Evolutionary conservation across 2,329 filamentous ascomycete species (phyloP).

Genomic region (Neopestalotiopsis clavispora): DNA sequence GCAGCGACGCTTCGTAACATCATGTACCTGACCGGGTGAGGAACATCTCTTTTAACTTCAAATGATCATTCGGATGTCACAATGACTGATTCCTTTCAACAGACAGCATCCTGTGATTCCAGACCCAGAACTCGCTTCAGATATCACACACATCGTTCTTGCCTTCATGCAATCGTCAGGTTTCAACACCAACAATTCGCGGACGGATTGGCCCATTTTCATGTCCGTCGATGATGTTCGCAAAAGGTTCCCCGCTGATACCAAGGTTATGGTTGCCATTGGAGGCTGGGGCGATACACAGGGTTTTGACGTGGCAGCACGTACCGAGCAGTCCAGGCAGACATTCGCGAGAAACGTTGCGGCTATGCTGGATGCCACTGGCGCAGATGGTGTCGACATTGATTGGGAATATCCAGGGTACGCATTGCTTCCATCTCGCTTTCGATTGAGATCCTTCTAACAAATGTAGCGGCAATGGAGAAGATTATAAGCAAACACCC

Average conservation of each 20-base stretch:
- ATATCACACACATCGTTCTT: conserved; percentile 60
- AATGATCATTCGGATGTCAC: conserved; percentile 5
- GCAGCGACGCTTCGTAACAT: conserved; percentile 31
- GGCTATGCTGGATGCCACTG: conserved; percentile 55
- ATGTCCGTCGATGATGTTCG: conserved; percentile 56
- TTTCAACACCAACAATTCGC: conserved; percentile 51
- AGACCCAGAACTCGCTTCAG: conserved; percentile 38
- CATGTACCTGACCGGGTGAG: conserved; percentile 39
- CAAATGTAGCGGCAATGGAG: conserved; percentile 63
- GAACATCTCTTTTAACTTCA: background rate
- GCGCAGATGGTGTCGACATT: conserved; percentile 69
- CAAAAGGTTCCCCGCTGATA: conserved; percentile 53
- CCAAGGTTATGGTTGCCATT: conserved; percentile 67
- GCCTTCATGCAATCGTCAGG: conserved; percentile 56
- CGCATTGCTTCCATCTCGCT: conserved; percentile 10
- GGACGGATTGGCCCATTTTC: conserved; percentile 55
- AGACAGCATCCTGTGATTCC: conserved; percentile 38
- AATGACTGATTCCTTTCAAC: background rate
- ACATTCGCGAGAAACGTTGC: conserved; percentile 64
- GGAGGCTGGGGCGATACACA: conserved; percentile 68
- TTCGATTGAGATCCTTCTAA: background rate
- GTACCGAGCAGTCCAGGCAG: conserved; percentile 49
- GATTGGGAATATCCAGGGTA: conserved; percentile 64
- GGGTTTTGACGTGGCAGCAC: conserved; percentile 58
- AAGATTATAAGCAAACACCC: conserved; percentile 68